Evolutionary conservation across 768 basidiomycete genomes (phyloP), one percentile per base, ranked within the genome.

Genomic region (Mycena olivaceomarginata): DNA sequence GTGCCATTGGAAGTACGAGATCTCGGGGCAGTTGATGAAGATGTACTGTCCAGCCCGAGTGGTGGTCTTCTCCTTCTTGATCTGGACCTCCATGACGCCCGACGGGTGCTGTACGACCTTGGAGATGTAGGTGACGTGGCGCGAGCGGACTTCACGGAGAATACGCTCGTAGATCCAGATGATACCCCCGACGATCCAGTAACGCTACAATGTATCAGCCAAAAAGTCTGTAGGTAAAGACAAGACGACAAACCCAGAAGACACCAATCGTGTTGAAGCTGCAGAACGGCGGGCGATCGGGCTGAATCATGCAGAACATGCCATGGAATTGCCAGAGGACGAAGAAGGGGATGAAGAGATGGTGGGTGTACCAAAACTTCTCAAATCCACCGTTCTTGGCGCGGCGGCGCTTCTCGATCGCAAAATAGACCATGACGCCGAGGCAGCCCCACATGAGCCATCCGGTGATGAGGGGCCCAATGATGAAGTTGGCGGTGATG

Each of bases 1-100:
- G 83, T 99, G 98, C 95, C 97, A 99, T 84, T 98, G 97, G 90
- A 94, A 98, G 88, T 97, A 98, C 18, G 95, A 96, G 64, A 98
- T 89, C 85, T 97, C 95, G 13, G 97, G 98, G 87, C 96, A 97
- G 79, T 89, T 94, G 62, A 98, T 85, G 89, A 98, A 97, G 85
- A 99, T 96, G 86, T 98, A 99, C 84, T 98, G 96, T 22, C 97
- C 97, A 8, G 97, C 96, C 18, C 94, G 91, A 25, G 92, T 93
- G 3, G 89, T 94, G 0, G 93, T 96, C 87, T 94, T 95, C 84
- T 98, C 98, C 87, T 98, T 99, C 90, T 98, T 98, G 90, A 99
- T 98, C 86, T 98, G 98, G 39, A 99, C 87, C 86, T 99, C 97
- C 88, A 98, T 91, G 78, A 98, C 97, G 77, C 94, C 96, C 59